These are phyloP conservation scores for Phytophthora brassicae DNA, from an alignment of 352 stramenopile species.

Conservation along the genomic window DNA sequence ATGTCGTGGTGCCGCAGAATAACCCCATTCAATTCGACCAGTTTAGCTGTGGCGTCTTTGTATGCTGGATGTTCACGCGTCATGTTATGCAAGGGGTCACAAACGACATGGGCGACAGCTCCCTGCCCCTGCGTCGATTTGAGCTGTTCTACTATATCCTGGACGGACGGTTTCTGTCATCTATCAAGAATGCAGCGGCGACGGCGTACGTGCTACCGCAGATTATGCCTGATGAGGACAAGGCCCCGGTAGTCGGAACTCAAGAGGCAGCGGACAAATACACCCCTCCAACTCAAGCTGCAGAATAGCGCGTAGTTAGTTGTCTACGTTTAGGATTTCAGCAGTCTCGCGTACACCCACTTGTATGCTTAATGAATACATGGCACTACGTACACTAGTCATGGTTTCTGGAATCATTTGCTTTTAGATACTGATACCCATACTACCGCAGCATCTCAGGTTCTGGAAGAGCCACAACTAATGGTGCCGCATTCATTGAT, in stretches of 20 bases:
- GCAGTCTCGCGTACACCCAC: neutral
- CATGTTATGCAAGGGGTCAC: neutral
- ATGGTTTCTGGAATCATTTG: neutral
- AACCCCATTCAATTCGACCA: constrained; percentile 18
- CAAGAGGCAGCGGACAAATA: no score
- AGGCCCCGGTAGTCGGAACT: no score
- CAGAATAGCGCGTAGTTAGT: neutral
- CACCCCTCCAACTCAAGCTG: neutral
- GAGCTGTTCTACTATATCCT: constrained; percentile 26
- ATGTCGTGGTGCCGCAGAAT: constrained; percentile 9
- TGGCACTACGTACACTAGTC: neutral
- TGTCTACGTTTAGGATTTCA: neutral
- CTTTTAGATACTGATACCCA: neutral
- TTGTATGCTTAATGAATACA: no score
- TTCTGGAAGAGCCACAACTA: no score
- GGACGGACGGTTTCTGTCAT: neutral
- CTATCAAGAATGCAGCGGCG: neutral
- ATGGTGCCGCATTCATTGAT: no score
- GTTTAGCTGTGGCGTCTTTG: constrained; percentile 21
- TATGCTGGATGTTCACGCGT: constrained; percentile 23
- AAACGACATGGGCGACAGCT: constrained; percentile 1
- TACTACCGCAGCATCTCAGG: no score
- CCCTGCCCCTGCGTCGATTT: constrained; percentile 1
- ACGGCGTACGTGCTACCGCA: no score
- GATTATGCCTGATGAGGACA: no score